A percentile compares a stretch with the other conserved stretches of the same genome.
These are phyloP conservation scores for Heritiera fomes DNA, from an alignment of 345 rosid species.

Conservation along the genomic window DNA sequence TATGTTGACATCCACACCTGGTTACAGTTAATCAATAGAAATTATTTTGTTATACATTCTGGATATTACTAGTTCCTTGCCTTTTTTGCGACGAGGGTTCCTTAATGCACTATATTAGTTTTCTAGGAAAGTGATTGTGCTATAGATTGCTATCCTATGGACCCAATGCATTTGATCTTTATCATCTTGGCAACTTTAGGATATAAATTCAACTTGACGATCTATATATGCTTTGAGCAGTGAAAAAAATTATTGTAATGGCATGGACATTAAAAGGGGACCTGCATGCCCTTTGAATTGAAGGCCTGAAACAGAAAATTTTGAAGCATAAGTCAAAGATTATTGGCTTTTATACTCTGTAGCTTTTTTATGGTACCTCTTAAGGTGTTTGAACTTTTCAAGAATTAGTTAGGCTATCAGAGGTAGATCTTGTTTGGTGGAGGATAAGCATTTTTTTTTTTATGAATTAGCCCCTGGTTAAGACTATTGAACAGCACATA, in stretches of 20 bases:
- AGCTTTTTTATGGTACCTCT: background rate
- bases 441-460: background rate
- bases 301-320: background rate
- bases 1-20: background rate
- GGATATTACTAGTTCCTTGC: background rate
- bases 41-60: background rate
- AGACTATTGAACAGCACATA: background rate
- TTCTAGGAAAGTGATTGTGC: constrained; percentile 12
- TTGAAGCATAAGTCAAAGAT: background rate
- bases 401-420: background rate
- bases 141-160: background rate
- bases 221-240: background rate
- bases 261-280: background rate
- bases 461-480: background rate
- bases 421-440: background rate
- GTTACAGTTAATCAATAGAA: background rate
- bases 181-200: background rate
- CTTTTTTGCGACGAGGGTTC: background rate
- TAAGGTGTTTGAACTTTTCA: background rate
- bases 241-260: background rate
- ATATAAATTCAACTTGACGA: background rate
- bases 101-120: background rate
- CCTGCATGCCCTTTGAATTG: background rate
- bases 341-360: background rate
- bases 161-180: background rate